These are phyloP conservation scores for Aspergillus nanangensis DNA, from an alignment of 495 filamentous ascomycete genomes.

Conservation along the genomic window DNA sequence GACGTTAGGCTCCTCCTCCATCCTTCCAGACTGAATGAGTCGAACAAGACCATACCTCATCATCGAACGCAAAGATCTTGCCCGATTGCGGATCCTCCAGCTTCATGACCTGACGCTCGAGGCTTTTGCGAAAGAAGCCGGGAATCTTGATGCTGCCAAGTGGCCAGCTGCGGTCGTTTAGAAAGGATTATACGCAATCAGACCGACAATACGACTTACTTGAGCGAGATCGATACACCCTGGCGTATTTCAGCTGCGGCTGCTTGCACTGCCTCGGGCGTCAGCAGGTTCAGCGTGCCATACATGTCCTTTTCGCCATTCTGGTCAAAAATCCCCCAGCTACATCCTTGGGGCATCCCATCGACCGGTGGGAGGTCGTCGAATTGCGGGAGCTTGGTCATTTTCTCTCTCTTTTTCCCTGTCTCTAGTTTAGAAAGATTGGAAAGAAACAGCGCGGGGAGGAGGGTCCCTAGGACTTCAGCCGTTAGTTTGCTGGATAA, in stretches of 20 bases:
- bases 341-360: constrained; percentile 58
- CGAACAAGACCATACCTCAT: constrained; percentile 36
- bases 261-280: constrained; percentile 46
- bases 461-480: too few species aligned
- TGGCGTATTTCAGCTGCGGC: constrained; percentile 48
- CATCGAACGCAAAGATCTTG: constrained; percentile 37
- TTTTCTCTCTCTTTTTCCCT: too few species aligned
- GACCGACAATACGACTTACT: constrained; percentile 31
- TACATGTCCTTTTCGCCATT: constrained; percentile 54
- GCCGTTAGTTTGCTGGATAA: too few species aligned
- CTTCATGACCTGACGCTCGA: constrained; percentile 46
- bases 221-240: constrained; percentile 56
- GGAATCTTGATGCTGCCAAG: constrained; percentile 43
- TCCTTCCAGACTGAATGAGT: too few species aligned
- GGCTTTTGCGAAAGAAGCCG: constrained; percentile 46
- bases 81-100: constrained; percentile 17
- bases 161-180: constrained; percentile 22
- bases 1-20: too few species aligned
- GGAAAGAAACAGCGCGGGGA: too few species aligned
- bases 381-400: constrained; percentile 38
- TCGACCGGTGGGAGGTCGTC: constrained; percentile 55
- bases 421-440: too few species aligned
- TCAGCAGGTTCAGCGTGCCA: constrained; percentile 57
- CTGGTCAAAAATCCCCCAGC: constrained; percentile 64
- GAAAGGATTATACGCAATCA: background rate